A percentile compares a stretch with the other conserved stretches of the same genome.
Conservation (phyloP, 2,329 filamentous ascomycete genomes). For the Fusarium newnesense region DNA sequence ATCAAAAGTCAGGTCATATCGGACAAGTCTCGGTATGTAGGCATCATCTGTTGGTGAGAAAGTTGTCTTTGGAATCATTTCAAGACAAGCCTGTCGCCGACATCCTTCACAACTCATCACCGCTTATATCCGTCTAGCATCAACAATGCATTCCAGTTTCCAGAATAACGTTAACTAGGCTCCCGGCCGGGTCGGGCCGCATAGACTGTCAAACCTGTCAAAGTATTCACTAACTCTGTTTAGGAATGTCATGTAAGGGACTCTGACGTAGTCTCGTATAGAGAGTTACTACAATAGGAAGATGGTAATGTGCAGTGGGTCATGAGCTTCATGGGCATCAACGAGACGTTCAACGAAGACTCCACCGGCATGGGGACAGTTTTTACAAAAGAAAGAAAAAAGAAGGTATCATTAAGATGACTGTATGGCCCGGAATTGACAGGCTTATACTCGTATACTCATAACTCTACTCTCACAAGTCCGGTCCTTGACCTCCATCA, state of each 20-base stretch:
- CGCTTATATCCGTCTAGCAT: neutral
- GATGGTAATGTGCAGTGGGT: neutral
- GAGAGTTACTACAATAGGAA: neutral
- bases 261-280: neutral
- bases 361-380: no score
- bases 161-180: neutral
- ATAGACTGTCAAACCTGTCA: neutral
- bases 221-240: neutral
- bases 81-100: fast-evolving
- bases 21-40: neutral
- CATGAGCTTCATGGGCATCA: neutral
- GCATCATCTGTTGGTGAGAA: neutral
- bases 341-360: neutral
- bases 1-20: neutral
- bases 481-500: neutral
- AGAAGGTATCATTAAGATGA: constrained; percentile 15
- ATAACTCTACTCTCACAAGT: neutral
- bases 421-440: neutral
- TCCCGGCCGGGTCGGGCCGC: neutral
- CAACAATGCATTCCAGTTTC: neutral
- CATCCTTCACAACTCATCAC: neutral
- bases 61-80: neutral
- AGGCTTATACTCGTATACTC: neutral
- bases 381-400: neutral
- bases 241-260: neutral